phyloP scores from a whole-genome alignment of 148 eudicot species.

The Cornus kousa region DNA sequence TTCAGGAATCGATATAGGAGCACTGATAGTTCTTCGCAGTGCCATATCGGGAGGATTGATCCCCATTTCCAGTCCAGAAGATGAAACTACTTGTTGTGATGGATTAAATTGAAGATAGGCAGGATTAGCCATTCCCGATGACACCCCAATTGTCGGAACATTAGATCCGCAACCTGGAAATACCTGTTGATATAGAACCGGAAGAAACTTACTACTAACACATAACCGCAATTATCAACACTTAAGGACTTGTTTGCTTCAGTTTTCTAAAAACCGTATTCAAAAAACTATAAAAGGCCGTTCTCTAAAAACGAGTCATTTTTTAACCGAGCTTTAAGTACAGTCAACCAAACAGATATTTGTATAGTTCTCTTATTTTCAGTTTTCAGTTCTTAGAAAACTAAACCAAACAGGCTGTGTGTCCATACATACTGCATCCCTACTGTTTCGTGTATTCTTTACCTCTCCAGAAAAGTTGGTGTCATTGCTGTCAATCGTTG shows the following conservation, averaged over 20 bases:
- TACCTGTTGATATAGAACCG: constrained; percentile 35
- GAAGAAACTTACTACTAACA: neutral
- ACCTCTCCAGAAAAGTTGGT: constrained; percentile 69
- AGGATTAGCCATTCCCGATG: constrained; percentile 43
- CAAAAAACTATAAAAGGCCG: no score
- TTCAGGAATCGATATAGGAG: constrained; percentile 61
- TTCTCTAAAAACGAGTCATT: no score
- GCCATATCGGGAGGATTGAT: constrained; percentile 38
- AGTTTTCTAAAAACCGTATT: no score
- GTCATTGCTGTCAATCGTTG: constrained; percentile 74
- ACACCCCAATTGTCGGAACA: constrained; percentile 39
- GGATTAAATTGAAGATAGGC: constrained; percentile 50
- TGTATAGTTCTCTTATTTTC: no score
- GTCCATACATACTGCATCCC: neutral
- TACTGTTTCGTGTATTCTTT: constrained; percentile 10
- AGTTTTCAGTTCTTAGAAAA: no score
- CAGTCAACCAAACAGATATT: no score
- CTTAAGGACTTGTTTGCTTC: no score
- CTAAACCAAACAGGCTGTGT: no score
- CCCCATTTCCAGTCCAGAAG: constrained; percentile 45
- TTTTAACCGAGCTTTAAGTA: no score
- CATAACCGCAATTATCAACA: neutral
- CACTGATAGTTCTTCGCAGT: constrained; percentile 54
- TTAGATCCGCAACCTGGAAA: constrained; percentile 56
- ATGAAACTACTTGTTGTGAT: constrained; percentile 47